Evolutionary conservation across 2,329 filamentous ascomycete species (phyloP).

Genomic region (Ceratocystis papillata): DNA sequence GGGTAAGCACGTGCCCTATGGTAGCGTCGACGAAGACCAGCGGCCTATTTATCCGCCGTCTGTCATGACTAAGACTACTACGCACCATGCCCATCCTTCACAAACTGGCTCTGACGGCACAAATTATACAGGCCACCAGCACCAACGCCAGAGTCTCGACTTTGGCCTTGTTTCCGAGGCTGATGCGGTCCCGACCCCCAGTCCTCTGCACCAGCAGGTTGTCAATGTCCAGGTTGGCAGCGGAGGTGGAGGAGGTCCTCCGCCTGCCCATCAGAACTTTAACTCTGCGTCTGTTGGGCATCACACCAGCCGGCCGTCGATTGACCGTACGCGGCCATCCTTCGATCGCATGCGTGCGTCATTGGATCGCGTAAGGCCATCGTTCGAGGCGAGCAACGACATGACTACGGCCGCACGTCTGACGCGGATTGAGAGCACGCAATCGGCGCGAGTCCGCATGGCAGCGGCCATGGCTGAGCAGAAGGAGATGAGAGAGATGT

Average conservation of each 20-base stretch:
- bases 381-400: constrained; percentile 78
- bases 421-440: constrained; percentile 67
- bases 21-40: constrained; percentile 71
- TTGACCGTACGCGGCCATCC: constrained; percentile 65
- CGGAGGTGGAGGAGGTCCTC: constrained; percentile 24
- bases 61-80: constrained; percentile 62
- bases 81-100: constrained; percentile 60
- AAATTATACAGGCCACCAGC: constrained; percentile 63
- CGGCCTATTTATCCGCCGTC: constrained; percentile 91
- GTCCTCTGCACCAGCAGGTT: not conserved
- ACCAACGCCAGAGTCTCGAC: constrained; percentile 27
- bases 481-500: not conserved
- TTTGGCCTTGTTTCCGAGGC: constrained; percentile 21
- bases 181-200: constrained; percentile 14
- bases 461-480: not conserved
- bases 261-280: constrained; percentile 26
- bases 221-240: constrained; percentile 27
- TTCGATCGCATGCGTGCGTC: constrained; percentile 78
- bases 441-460: constrained; percentile 33
- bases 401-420: constrained; percentile 85
- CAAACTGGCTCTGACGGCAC: constrained; percentile 92
- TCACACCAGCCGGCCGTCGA: constrained; percentile 41
- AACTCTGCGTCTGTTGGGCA: constrained; percentile 29
- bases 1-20: constrained; percentile 47
- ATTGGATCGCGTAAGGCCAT: constrained; percentile 73